A percentile compares a stretch with the other conserved stretches of the same genome.
Evolutionary conservation across 1,139 yeast genomes (phyloP).

Genomic region (Candida glucosophila): DNA sequence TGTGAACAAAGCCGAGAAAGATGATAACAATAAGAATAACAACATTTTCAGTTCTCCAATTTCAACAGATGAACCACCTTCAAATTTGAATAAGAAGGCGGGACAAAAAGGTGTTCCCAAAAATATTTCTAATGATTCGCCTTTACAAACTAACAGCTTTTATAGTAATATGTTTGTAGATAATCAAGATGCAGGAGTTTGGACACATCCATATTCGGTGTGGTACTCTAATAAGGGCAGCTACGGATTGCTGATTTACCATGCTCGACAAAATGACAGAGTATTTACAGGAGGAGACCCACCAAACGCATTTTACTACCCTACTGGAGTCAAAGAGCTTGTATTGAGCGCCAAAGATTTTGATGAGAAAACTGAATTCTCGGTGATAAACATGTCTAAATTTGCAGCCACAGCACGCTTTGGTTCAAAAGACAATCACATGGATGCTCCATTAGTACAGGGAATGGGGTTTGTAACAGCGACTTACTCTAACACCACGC

Average conservation of each 20-base stretch:
- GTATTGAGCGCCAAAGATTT: conserved; percentile 18
- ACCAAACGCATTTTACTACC: conserved; percentile 32
- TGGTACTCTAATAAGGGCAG: conserved; percentile 19
- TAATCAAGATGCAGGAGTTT: conserved; percentile 46
- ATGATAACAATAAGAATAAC: conserved; percentile 1
- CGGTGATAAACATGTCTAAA: conserved; percentile 11
- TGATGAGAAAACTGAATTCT: conserved; percentile 12
- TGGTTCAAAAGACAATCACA: conserved; percentile 12
- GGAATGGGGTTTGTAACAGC: conserved; percentile 67
- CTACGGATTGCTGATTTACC: conserved; percentile 55
- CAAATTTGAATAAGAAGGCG: conserved; percentile 30
- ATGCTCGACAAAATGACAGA: conserved; percentile 40
- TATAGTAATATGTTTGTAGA: conserved; percentile 66
- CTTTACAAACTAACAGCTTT: conserved; percentile 70
- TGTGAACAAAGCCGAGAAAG: too few relatives aligned
- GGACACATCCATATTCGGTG: conserved; percentile 72
- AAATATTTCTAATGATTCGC: conserved; percentile 26
- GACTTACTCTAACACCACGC: conserved; percentile 43
- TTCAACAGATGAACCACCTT: conserved; percentile 34
- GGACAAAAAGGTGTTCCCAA: conserved; percentile 42
- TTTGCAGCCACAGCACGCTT: conserved; percentile 16
- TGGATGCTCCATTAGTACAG: conserved; percentile 29
- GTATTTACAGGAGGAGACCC: conserved; percentile 52
- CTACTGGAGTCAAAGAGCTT: conserved; percentile 17
- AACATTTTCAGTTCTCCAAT: conserved; percentile 25